Percentiles rank a stretch among this genome's conserved stretches.
These are phyloP conservation scores for Prunus salicina DNA, from an alignment of 306 rosid species.

Conservation along the genomic window DNA sequence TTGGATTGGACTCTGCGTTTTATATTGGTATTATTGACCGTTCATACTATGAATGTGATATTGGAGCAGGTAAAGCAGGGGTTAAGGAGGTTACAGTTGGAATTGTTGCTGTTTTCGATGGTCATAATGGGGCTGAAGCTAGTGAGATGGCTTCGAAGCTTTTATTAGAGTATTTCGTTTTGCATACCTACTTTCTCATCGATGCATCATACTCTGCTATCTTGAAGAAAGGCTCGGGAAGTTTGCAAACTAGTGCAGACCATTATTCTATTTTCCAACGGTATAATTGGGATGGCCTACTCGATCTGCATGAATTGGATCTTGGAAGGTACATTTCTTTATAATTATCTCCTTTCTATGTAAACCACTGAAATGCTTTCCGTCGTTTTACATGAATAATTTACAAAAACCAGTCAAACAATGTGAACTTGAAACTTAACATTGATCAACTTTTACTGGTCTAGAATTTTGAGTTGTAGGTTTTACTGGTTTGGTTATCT, in stretches of 20 bases:
- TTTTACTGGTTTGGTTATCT: neutral
- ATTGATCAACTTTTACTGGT: neutral
- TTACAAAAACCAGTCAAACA: neutral
- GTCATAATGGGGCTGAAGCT: conserved; percentile 94
- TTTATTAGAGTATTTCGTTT: conserved; percentile 78
- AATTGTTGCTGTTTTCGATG: conserved; percentile 87
- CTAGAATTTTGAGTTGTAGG: neutral
- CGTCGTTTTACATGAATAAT: neutral
- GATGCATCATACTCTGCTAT: conserved; percentile 71
- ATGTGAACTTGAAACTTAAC: neutral
- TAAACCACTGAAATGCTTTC: neutral
- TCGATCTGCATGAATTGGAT: conserved; percentile 46
- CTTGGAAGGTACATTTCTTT: conserved; percentile 51
- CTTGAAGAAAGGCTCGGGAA: conserved; percentile 42
- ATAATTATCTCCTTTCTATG: neutral
- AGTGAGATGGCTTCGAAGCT: conserved; percentile 92
- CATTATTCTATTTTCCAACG: conserved; percentile 27
- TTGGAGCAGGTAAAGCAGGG: conserved; percentile 57
- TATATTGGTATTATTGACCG: neutral
- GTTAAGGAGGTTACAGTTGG: conserved; percentile 79
- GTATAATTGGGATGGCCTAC: conserved; percentile 54
- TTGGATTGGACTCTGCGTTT: neutral
- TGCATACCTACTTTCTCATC: conserved; percentile 90
- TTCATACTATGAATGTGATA: neutral
- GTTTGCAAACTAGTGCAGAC: conserved; percentile 38